Evolutionary conservation across 2,329 filamentous ascomycete species (phyloP), one percentile per base, ranked within the genome.

Genomic region (Ilyonectria mors-panacis): DNA sequence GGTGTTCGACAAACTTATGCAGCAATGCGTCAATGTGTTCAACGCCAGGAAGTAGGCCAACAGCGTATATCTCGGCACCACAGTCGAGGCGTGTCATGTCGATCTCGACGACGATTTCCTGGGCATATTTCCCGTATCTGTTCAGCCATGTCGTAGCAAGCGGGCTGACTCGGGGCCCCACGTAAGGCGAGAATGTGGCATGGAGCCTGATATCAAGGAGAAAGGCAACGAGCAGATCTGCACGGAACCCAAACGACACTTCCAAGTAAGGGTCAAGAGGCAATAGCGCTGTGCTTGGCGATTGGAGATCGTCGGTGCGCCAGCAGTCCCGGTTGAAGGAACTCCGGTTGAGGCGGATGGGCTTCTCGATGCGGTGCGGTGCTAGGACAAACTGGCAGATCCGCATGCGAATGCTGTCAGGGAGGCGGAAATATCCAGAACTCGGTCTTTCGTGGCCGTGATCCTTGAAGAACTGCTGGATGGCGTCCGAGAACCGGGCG

Each of bases 81-180:
- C 80, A 81, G 1, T 78, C 76, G 9, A 82, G 72, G 12, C 75
- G 78, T 1, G 82, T 79, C 71, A 84, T 74, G 65, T 85, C 83
- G 1, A 85, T 33, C 65, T 85, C 83, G 10, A 85, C 55, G 2
- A 77, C 76, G 23, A 85, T 69, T 28, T 76, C 75, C 17, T 72
- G 77, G 70, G 84, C 80, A 37, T 81, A 79, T 2, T 70, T 59
- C 1, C 77, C 78, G 54, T 83, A 83, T 8, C 59, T 70, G 33
- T 77, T 76, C 28, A 82, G 68, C 78, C 79, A 84, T 4, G 68
- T 61, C 0, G 78, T 80, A 1, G 79, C 80, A 0, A 82, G 75
- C 0, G 81, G 81, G 37, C 78, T 80, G 1, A 80, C 69, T 6
- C 63, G 61, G 0, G 70, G 68, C 1, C 75, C 76, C 4, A 81